These are phyloP conservation scores for Sporothrix mexicana DNA, from an alignment of 2,329 filamentous ascomycete species.

Conservation along the genomic window DNA sequence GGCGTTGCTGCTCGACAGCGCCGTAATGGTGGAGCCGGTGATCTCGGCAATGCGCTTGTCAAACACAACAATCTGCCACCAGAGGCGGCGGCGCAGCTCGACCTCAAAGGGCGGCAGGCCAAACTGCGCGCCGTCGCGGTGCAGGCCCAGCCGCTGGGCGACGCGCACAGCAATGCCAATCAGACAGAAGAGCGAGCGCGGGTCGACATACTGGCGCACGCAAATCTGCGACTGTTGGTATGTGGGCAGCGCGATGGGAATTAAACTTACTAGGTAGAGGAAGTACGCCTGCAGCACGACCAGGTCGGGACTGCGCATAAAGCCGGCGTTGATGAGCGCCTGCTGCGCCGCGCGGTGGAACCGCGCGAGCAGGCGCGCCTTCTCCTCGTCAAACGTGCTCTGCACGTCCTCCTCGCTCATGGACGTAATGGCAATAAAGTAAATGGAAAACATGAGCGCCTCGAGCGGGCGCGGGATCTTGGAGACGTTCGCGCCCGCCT, in stretches of 20 bases:
- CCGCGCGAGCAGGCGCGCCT: slow-evolving; percentile 55
- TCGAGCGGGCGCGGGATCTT: slow-evolving; percentile 64
- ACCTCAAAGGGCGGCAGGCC: slow-evolving; percentile 63
- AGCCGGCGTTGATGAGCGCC: slow-evolving; percentile 68
- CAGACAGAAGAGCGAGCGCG: slow-evolving; percentile 64
- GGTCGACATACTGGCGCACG: slow-evolving; percentile 64
- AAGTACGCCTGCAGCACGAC: slow-evolving; percentile 70
- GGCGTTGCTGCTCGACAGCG: slow-evolving; percentile 56
- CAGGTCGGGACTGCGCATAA: slow-evolving; percentile 69
- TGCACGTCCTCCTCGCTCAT: slow-evolving; percentile 61
- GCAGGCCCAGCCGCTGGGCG: slow-evolving; percentile 71
- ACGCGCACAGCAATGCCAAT: slow-evolving; percentile 70
- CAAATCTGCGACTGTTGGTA: slow-evolving; percentile 54
- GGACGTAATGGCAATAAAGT: slow-evolving; percentile 63
- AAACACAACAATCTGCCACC: slow-evolving; percentile 74
- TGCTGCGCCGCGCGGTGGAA: slow-evolving; percentile 67
- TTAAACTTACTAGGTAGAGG: slow-evolving; percentile 65
- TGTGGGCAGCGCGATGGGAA: slow-evolving; percentile 37
- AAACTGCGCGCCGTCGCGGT: slow-evolving; percentile 64
- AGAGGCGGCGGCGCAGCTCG: slow-evolving; percentile 73
- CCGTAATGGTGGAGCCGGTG: slow-evolving; percentile 63
- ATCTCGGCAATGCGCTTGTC: slow-evolving; percentile 73
- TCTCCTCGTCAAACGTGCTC: slow-evolving; percentile 59
- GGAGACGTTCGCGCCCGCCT: slow-evolving; percentile 61
- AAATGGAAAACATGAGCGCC: slow-evolving; percentile 71